Base-by-base conservation (phyloP, 257 asterid genomes). In the Galeopsis tetrahit region DNA sequence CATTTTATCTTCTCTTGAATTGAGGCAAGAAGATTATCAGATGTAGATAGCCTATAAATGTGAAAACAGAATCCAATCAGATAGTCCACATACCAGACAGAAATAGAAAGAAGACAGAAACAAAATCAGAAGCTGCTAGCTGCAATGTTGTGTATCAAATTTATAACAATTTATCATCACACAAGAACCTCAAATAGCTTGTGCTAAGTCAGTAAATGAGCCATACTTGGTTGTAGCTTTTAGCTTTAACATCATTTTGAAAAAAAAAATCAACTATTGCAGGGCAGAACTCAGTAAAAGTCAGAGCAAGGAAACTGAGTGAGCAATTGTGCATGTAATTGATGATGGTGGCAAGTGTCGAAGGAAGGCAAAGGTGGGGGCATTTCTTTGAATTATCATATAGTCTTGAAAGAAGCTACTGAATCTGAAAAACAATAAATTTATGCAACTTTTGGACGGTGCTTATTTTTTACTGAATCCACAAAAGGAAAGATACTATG, bases 1-100 rank as follows among this genome's bases (percentile, higher is more conserved):
- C 98, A 95, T 40, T 84, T 92, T 75, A 95, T 95, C 85, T 95
- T 95, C 77, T 95, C 99, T 89, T 95, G 97, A 80, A 95, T 95
- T 53, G 96, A 82, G 70, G 82, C 74, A 28, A 95, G 98, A 64
- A 95, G 94, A 79, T 88, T 75, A 69, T 95, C 99, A 31, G 99
- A 95, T 7, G 96, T 92, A 53, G 86, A 79, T 74, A 87, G 79
- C 99, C 99, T 95, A 72, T 32, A 17, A 68, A 79, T 68, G 33
- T 65, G 32, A 68, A 75, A 74, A 49, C 62, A 10, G 69, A 76
- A 66, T 66, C 43, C 32, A 48, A 40, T n/a, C 61, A 71, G 64
- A 63, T 35, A 57, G 17, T 8, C 14, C 62, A 14, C 40, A 48
- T 9, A 33, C 71, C 59, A 49, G 72, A 68, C 11, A 39, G 39